phyloP scores from a whole-genome alignment of 1,284 basidiomycete species.

The Phylloboletellus chloephorus region DNA sequence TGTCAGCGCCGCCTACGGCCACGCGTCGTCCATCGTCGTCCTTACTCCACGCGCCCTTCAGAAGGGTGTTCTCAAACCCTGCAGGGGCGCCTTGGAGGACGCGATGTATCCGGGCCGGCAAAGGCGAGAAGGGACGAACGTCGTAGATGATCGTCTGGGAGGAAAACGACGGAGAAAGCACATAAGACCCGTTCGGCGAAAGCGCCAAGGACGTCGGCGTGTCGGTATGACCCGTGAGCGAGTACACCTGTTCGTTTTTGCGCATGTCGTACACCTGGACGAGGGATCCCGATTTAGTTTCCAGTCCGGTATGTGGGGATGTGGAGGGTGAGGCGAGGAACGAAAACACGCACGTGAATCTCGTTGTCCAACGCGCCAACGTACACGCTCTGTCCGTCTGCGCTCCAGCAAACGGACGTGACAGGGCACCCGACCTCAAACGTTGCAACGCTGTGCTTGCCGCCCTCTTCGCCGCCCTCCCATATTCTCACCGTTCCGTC shows the following conservation, averaged over 20 bases:
- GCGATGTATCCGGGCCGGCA: constrained; percentile 75
- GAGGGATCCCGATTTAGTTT: not conserved
- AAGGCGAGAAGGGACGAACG: constrained; percentile 84
- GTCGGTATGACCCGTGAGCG: constrained; percentile 78
- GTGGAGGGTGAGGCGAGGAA: no score
- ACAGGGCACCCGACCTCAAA: constrained; percentile 85
- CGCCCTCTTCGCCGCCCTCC: constrained; percentile 76
- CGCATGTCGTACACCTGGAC: constrained; percentile 79
- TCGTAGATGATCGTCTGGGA: constrained; percentile 86
- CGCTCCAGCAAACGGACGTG: constrained; percentile 89
- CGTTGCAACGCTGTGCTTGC: constrained; percentile 70
- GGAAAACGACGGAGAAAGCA: constrained; percentile 85
- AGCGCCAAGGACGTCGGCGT: constrained; percentile 86
- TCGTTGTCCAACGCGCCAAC: constrained; percentile 91
- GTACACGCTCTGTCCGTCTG: constrained; percentile 81
- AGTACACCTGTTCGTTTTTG: constrained; percentile 72
- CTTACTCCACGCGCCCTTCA: constrained; percentile 77
- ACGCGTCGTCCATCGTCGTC: constrained; percentile 69
- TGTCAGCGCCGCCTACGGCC: constrained; percentile 75
- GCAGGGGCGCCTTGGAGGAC: constrained; percentile 80
- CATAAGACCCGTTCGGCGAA: constrained; percentile 79
- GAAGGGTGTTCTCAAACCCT: constrained; percentile 82
- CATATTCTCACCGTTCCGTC: constrained; percentile 86
- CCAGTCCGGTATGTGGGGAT: no score
- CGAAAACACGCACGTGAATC: constrained; percentile 70